A percentile compares a stretch with the other conserved stretches of the same genome.
Conservation (phyloP, 176 grass and related monocot species). For the Carex myosuroides region DNA sequence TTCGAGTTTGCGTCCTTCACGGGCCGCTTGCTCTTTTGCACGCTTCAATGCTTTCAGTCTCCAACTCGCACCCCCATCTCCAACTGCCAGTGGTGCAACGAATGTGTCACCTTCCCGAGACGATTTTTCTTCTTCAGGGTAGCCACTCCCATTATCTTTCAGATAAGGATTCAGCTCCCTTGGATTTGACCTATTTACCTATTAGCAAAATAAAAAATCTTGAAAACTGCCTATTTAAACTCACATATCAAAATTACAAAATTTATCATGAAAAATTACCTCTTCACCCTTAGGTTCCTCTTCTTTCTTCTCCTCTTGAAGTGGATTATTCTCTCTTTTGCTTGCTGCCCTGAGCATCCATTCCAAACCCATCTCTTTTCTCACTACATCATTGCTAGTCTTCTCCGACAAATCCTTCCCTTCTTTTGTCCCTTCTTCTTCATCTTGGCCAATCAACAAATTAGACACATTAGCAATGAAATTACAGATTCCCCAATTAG, state of each 20-base stretch:
- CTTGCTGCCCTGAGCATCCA: slow-evolving; percentile 87
- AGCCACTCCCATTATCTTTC: slow-evolving; percentile 60
- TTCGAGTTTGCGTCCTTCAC: slow-evolving; percentile 65
- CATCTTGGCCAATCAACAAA: slow-evolving; percentile 22
- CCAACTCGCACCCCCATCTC: slow-evolving; percentile 95
- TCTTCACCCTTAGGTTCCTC: slow-evolving; percentile 36
- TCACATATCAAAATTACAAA: slow-evolving; percentile 1
- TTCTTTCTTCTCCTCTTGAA: slow-evolving; percentile 20
- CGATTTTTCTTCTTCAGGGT: slow-evolving; percentile 55
- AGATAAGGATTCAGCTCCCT: slow-evolving; percentile 81
- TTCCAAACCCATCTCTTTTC: slow-evolving; percentile 87
- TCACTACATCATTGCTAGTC: slow-evolving; percentile 42
- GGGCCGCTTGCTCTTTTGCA: slow-evolving; percentile 90
- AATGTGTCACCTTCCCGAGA: slow-evolving; percentile 28
- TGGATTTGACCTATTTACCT: slow-evolving; percentile 47
- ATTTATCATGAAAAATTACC: slow-evolving; percentile 30
- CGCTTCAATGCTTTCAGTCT: slow-evolving; percentile 92
- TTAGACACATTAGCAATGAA: not conserved
- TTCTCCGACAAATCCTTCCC: slow-evolving; percentile 14
- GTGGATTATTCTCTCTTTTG: slow-evolving; percentile 27
- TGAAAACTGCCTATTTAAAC: not conserved
- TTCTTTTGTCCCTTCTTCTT: slow-evolving; percentile 26
- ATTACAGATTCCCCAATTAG: not conserved
- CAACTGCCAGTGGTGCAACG: slow-evolving; percentile 61
- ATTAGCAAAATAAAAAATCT: slow-evolving; percentile 5